phyloP scores from a whole-genome alignment of 2,329 filamentous ascomycete species.

The Aspergillus niger region DNA sequence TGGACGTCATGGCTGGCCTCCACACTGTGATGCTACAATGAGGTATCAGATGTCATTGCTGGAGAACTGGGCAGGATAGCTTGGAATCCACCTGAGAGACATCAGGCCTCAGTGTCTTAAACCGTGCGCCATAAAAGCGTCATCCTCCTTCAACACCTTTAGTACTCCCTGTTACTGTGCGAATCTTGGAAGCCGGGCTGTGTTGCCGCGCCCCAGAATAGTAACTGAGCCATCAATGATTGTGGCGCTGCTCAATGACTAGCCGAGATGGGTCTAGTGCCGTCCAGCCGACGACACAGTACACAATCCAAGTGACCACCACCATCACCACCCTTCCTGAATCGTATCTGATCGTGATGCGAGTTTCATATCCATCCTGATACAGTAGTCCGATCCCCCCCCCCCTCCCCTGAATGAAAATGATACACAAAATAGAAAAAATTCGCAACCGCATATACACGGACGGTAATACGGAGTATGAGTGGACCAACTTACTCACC shows the following conservation, averaged over 20 bases:
- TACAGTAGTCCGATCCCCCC: not conserved
- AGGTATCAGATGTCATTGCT: conserved; percentile 4
- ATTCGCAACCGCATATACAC: not conserved
- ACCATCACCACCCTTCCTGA: not conserved
- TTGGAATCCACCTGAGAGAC: not conserved
- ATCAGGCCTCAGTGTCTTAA: no score
- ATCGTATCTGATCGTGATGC: not conserved
- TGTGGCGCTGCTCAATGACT: not conserved
- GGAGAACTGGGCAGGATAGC: not conserved
- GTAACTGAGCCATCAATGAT: no score
- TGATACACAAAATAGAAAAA: not conserved
- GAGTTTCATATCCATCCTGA: not conserved
- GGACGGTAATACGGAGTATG: not conserved
- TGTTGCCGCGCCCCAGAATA: no score
- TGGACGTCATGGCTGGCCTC: conserved; percentile 11
- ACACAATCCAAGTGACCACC: not conserved
- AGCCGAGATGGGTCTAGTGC: not conserved
- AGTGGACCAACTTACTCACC: not conserved
- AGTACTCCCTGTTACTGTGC: no score
- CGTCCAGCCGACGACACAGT: not conserved
- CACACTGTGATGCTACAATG: not conserved
- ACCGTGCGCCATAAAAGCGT: not conserved
- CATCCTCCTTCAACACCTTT: not conserved
- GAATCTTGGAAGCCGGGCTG: no score
- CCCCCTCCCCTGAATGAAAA: not conserved